Evolutionary conservation across 2,329 filamentous ascomycete species (phyloP), one percentile per base, ranked within the genome.

Genomic region (Aureobasidium sp.): DNA sequence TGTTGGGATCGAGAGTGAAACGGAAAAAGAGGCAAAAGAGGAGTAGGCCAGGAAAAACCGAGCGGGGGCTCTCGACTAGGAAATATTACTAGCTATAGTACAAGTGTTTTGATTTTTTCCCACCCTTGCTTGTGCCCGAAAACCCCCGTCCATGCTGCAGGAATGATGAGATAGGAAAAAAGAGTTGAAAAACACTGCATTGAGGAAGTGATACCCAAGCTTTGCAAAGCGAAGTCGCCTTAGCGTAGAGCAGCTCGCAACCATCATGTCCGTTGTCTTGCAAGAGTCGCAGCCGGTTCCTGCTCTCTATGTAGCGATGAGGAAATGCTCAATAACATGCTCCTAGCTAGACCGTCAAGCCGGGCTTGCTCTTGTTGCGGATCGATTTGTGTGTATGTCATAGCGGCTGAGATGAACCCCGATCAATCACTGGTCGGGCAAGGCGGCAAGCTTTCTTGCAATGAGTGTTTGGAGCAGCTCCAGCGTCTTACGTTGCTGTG

Each of bases 381-480:
- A 51, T 36, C 11, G n/a, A 17, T n/a, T 36, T 3, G 48, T 20
- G 5, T 29, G 6, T 36, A n/a, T 51, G 29, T 1, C 6, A 36
- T 11, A 36, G 9, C 31, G 2, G 7, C 12, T 37, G 9, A 22
- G n/a, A 11, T 22, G 17, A 8, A 20, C 7, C 1, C 14, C 5
- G 5, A 20, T 27, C 20, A n/a, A 57, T 61, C 37, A 62, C 48
- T 55, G n/a, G 14, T 45, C n/a, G 17, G 60, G 29, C 49, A 62
- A 51, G 29, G 64, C 60, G 39, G 70, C 69, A 36, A 74, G 65
- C 63, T 66, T 70, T 22, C 72, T 68, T 22, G 67, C 66, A 56
- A 75, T 75, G 14, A 75, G 68, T 59, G 74, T 71, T 57, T 74
- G 72, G 60, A 75, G 65, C 62, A 70, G 65, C 61, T 67, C 65